Conservation (phyloP, 176 grass and related monocot species). For the Oryza longistaminata region DNA sequence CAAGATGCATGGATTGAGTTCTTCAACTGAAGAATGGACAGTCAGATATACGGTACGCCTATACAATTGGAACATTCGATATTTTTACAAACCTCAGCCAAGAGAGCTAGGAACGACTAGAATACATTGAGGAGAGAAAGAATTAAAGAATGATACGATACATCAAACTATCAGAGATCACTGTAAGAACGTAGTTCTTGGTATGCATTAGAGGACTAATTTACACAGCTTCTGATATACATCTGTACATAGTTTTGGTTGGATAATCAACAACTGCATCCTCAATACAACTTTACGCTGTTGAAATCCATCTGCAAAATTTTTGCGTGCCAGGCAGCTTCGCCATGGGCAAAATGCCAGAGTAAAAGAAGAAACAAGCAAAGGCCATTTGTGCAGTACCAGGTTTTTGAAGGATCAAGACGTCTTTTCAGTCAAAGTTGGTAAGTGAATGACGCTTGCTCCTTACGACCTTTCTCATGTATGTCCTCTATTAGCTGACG, state of each 20-base stretch:
- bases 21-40: background rate
- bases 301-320: slow-evolving; percentile 25
- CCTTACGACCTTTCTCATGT: slow-evolving; percentile 67
- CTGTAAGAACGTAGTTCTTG: background rate
- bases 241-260: slow-evolving; percentile 38
- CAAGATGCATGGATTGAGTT: slow-evolving; percentile 11
- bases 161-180: slow-evolving; percentile 29
- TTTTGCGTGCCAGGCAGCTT: background rate
- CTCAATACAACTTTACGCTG: slow-evolving; percentile 4
- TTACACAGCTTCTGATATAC: slow-evolving; percentile 45
- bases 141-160: slow-evolving; percentile 43
- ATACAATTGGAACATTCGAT: slow-evolving; percentile 36
- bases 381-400: background rate
- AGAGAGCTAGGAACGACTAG: slow-evolving; percentile 1
- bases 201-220: slow-evolving; percentile 39
- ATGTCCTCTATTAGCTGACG: slow-evolving; percentile 67
- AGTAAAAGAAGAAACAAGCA: background rate
- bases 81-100: slow-evolving; percentile 34
- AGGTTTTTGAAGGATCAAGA: background rate
- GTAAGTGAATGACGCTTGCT: slow-evolving; percentile 41
- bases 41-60: background rate
- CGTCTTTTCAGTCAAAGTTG: slow-evolving; percentile 39
- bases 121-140: background rate
- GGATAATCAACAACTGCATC: background rate
- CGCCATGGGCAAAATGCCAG: background rate